Evolutionary conservation across 2,329 filamentous ascomycete genomes (phyloP).

Genomic region (Ophiocordyceps camponoti-floridani): DNA sequence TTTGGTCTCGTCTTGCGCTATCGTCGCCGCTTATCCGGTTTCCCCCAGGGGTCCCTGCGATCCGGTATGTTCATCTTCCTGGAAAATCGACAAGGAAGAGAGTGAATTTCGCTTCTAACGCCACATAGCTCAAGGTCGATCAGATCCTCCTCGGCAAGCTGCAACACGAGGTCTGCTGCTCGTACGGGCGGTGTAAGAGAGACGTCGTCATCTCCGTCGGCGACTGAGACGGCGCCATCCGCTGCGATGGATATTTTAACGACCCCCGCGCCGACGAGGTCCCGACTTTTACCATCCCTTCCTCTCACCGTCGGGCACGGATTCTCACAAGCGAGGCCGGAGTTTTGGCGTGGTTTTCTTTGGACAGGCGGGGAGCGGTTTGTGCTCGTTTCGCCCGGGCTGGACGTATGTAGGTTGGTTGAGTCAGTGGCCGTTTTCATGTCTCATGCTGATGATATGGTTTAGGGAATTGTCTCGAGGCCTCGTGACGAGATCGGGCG

Average conservation of each 20-base stretch:
- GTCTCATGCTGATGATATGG: background rate
- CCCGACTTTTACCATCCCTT: too few relatives aligned
- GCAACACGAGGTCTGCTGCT: background rate
- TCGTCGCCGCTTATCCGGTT: constrained; percentile 9
- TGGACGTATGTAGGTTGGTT: too few relatives aligned
- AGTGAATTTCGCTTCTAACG: background rate
- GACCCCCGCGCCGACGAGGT: too few relatives aligned
- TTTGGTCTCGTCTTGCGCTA: constrained; percentile 4
- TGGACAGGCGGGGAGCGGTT: too few relatives aligned
- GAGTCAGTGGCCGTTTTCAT: background rate
- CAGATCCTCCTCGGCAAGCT: constrained; percentile 1
- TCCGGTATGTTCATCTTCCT: constrained; percentile 7
- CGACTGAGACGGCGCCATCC: background rate
- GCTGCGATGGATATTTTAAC: too few relatives aligned
- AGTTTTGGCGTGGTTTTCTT: too few relatives aligned
- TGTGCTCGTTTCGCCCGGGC: too few relatives aligned
- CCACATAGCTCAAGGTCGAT: background rate
- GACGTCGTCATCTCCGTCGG: background rate
- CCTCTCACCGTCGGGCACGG: too few relatives aligned
- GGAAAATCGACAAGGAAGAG: too few relatives aligned
- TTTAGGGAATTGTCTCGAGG: background rate
- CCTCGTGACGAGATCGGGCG: background rate
- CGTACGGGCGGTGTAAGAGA: background rate
- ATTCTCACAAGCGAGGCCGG: too few relatives aligned
- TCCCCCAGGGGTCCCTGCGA: constrained; percentile 17